These are phyloP conservation scores for Blastobotrys raffinosifermentans DNA, from an alignment of 1,139 yeast genomes.

Conservation along the genomic window DNA sequence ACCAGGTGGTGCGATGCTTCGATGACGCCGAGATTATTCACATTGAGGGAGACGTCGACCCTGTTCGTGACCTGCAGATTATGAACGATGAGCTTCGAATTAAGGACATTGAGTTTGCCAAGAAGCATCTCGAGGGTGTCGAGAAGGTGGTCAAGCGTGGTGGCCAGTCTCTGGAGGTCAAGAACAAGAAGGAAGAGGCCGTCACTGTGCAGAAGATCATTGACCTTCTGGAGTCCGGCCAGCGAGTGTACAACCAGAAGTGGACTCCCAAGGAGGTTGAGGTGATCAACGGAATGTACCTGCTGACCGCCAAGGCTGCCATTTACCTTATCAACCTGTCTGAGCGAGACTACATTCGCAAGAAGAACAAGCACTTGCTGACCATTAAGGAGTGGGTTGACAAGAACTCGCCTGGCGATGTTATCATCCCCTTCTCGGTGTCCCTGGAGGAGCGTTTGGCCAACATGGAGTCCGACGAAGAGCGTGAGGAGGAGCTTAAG, in stretches of 20 bases:
- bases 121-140: constrained; percentile 81
- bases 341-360: constrained; percentile 91
- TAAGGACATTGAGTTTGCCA: constrained; percentile 93
- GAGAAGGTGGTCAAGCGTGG: constrained; percentile 82
- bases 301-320: constrained; percentile 88
- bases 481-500: constrained; percentile 86
- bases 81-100: constrained; percentile 88
- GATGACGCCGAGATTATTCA: constrained; percentile 98
- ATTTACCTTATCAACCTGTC: constrained; percentile 91
- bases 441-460: constrained; percentile 91
- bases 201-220: constrained; percentile 73
- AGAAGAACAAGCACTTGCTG: constrained; percentile 92
- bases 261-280: constrained; percentile 93
- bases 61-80: constrained; percentile 90
- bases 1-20: constrained; percentile 96
- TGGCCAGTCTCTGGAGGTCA: constrained; percentile 92
- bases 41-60: constrained; percentile 96
- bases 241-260: constrained; percentile 82
- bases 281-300: constrained; percentile 74
- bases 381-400: constrained; percentile 98
- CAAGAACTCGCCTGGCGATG: constrained; percentile 86
- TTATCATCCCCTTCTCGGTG: constrained; percentile 90
- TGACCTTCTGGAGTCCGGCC: constrained; percentile 69
- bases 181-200: constrained; percentile 90
- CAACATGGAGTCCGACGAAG: constrained; percentile 82